A percentile compares a stretch with the other conserved stretches of the same genome.
Conservation (phyloP, 768 basidiomycete genomes). For the Leccinum subgranulosum region DNA sequence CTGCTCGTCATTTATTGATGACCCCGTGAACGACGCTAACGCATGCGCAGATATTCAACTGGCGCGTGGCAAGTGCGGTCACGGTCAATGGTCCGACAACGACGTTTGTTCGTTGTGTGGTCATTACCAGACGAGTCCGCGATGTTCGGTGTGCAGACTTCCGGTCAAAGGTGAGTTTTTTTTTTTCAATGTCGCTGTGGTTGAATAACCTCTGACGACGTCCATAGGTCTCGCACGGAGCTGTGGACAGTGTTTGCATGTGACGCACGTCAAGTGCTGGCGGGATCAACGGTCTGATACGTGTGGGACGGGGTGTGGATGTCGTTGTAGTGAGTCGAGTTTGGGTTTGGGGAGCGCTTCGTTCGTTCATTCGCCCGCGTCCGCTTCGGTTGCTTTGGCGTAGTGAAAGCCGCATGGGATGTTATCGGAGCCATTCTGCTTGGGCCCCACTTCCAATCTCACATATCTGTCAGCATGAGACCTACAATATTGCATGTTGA, state of each 20-base stretch:
- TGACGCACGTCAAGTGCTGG: constrained; percentile 68
- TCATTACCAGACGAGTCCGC: constrained; percentile 41
- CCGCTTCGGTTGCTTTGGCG: neutral
- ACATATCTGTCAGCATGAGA: too few relatives aligned
- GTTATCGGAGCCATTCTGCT: too few relatives aligned
- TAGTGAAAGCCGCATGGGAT: neutral
- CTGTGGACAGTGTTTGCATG: constrained; percentile 60
- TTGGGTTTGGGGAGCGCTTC: neutral
- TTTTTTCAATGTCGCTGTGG: neutral
- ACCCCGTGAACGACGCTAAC: constrained; percentile 3
- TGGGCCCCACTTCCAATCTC: too few relatives aligned
- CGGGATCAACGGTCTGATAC: constrained; percentile 39
- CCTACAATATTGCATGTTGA: too few relatives aligned
- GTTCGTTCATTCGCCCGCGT: constrained; percentile 14
- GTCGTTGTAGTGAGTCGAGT: constrained; percentile 42
- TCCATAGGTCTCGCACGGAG: constrained; percentile 55
- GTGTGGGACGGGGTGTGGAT: constrained; percentile 71
- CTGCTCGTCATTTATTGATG: neutral
- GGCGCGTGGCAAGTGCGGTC: constrained; percentile 45
- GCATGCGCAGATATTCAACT: constrained; percentile 42
- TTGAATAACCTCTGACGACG: neutral
- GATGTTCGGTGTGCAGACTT: constrained; percentile 72
- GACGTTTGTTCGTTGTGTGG: constrained; percentile 44
- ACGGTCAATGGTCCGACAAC: constrained; percentile 31
- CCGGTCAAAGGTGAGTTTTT: constrained; percentile 61